Evolutionary conservation across 2,329 filamentous ascomycete species (phyloP).

Genomic region (Cladophialophora yegresii): DNA sequence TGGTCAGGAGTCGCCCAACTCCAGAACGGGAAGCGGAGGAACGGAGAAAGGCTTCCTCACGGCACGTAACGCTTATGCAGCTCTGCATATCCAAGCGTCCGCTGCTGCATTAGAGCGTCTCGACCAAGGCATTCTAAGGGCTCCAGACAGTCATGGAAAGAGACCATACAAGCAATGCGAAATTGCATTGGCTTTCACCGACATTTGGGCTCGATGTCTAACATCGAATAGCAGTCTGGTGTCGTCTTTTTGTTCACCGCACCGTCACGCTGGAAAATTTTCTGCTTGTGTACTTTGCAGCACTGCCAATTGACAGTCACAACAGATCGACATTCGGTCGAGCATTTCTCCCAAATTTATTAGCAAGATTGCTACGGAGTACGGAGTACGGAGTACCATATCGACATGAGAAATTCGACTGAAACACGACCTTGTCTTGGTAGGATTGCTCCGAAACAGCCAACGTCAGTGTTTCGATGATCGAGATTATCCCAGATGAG

Average conservation of each 20-base stretch:
- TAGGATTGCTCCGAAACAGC: conserved; percentile 25
- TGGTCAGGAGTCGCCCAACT: conserved; percentile 12
- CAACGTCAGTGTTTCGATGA: conserved; percentile 19
- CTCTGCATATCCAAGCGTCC: conserved; percentile 10
- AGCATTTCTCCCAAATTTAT: not conserved
- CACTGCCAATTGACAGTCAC: conserved; percentile 12
- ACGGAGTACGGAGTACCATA: not conserved
- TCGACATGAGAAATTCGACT: not conserved
- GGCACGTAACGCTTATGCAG: conserved; percentile 15
- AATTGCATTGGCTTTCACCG: conserved; percentile 27
- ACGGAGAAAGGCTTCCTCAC: conserved; percentile 1
- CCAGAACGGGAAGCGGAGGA: conserved; percentile 15
- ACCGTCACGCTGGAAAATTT: not conserved
- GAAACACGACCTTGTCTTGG: conserved; percentile 27
- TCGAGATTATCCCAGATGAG: conserved; percentile 28
- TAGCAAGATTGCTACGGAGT: not conserved
- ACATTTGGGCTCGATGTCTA: conserved; percentile 23
- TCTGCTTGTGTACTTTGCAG: conserved; percentile 25
- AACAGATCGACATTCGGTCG: not conserved
- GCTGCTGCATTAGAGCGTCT: conserved; percentile 18
- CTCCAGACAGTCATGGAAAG: conserved; percentile 5
- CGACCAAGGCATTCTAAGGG: conserved; percentile 3
- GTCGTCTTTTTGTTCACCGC: conserved; percentile 10
- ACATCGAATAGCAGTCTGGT: conserved; percentile 12
- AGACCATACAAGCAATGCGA: conserved; percentile 1